Percentiles rank a stretch among this genome's conserved stretches.
Conservation (phyloP, 805 yeast species). For the Spathaspora gorwiae region DNA sequence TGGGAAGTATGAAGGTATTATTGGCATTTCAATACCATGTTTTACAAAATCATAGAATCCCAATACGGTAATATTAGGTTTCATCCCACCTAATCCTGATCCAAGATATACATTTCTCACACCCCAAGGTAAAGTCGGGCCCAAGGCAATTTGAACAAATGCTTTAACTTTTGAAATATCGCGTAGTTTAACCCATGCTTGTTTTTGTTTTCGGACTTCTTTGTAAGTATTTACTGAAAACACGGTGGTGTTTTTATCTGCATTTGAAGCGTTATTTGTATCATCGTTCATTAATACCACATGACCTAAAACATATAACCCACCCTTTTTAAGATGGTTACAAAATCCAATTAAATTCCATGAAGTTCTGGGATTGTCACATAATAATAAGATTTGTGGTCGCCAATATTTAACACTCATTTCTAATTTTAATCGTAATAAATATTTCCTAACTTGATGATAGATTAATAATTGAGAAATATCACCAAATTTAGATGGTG, state of each 20-base stretch:
- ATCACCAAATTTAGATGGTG: conserved; percentile 98
- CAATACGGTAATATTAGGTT: conserved; percentile 87
- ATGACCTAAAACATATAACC: conserved; percentile 87
- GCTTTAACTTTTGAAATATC: conserved; percentile 81
- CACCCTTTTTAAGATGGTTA: conserved; percentile 93
- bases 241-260: conserved; percentile 39
- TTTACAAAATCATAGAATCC: conserved; percentile 75
- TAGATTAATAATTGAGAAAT: conserved; percentile 92
- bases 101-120: conserved; percentile 88
- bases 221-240: conserved; percentile 44
- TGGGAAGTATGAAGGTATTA: conserved; percentile 11
- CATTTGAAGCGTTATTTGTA: conserved; percentile 9
- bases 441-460: conserved; percentile 92
- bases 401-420: conserved; percentile 95
- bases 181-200: conserved; percentile 80
- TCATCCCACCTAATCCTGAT: conserved; percentile 98
- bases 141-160: conserved; percentile 86
- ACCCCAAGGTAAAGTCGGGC: conserved; percentile 91
- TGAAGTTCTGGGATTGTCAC: conserved; percentile 86
- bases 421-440: conserved; percentile 76
- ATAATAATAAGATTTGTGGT: conserved; percentile 84
- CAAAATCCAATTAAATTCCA: conserved; percentile 93
- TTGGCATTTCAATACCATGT: conserved; percentile 32
- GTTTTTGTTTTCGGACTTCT: conserved; percentile 67
- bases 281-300: conserved; percentile 61